Base-by-base conservation (phyloP, 306 rosid genomes). In the Cucumis cinereus region DNA sequence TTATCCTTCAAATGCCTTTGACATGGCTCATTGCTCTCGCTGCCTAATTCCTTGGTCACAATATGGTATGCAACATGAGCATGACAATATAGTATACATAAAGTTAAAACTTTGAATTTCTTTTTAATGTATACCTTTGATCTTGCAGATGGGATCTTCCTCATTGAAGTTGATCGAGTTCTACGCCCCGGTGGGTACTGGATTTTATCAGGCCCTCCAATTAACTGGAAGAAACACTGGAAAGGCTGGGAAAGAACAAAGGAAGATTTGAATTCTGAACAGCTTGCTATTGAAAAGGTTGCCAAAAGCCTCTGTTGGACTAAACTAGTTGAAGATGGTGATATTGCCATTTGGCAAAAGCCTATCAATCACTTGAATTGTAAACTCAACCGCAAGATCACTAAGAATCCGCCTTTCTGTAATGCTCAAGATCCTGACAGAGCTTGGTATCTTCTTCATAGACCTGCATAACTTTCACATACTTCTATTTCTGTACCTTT, bases 121-220 rank as follows among this genome's bases (percentile, higher is more conserved):
- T 1, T 52, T 22, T 49, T 38, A 11, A 17, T 63, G 28, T 67
- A 30, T 10, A 9, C 0, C 10, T 66, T 66, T 17, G 23, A 11
- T 50, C 50, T 73, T 43, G 10, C 17, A 89, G 96, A 86, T 80
- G 96, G 96, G 64, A 68, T 84, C 43, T 87, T 77, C 74, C 80
- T 92, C 35, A 85, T 82, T 4, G 96, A 92, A 85, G 85, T 90
- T 10, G 94, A 92, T 75, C 74, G 94, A 49, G 83, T 92, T 77
- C 87, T 90, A 28, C 85, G 92, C 0, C 96, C 92, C 0, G 96
- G 96, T 2, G 92, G 94, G 35, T 92, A 89, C 77, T 90, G 96
- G 94, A 92, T 89, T 77, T 83, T 90, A 2, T 92, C 94, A 1
- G 98, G 96, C 8, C 98, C 94, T 57, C 94, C 98, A 4, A 89